Evolutionary conservation across 78 protist species (phyloP).

Genomic region (Cavenderia fasciculata): DNA sequence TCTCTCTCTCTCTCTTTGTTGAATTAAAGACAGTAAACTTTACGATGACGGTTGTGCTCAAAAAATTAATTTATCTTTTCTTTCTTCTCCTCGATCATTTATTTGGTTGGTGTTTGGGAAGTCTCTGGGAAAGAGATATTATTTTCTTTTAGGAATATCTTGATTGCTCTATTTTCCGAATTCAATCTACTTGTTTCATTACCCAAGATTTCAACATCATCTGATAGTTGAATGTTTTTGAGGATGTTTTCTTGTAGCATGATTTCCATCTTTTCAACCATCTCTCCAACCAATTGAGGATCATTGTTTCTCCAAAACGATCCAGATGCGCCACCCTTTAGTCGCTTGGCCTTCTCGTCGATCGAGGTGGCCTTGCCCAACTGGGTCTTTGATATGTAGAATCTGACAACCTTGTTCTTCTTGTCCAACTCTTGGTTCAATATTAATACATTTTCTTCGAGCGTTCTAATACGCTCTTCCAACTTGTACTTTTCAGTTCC

Average conservation of each 20-base stretch:
- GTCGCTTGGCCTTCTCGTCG: conserved; percentile 51
- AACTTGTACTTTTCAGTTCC: conserved; percentile 54
- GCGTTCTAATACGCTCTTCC: conserved; percentile 46
- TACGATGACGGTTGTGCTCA: no score
- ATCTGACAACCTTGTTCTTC: conserved; percentile 39
- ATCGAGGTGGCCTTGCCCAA: conserved; percentile 36
- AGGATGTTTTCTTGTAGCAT: conserved; percentile 65
- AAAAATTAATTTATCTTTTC: no score
- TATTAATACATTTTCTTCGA: conserved; percentile 5
- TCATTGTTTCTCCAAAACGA: conserved; percentile 69
- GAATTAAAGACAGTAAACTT: no score
- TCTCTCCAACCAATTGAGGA: conserved; percentile 54
- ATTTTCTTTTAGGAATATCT: conserved; percentile 17
- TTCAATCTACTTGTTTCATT: conserved; percentile 15
- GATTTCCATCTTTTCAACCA: conserved; percentile 68
- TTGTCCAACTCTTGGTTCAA: conserved; percentile 37
- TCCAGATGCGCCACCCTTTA: conserved; percentile 56
- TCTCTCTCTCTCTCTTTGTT: no score
- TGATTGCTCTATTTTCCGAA: conserved; percentile 1
- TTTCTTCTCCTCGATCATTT: no score
- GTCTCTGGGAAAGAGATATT: conserved; percentile 14
- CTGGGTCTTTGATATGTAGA: conserved; percentile 69
- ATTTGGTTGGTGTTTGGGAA: no score
- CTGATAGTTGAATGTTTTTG: conserved; percentile 54
- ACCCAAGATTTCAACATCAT: conserved; percentile 21